Conservation (phyloP, 257 asterid species). For the Coffea canephora region DNA sequence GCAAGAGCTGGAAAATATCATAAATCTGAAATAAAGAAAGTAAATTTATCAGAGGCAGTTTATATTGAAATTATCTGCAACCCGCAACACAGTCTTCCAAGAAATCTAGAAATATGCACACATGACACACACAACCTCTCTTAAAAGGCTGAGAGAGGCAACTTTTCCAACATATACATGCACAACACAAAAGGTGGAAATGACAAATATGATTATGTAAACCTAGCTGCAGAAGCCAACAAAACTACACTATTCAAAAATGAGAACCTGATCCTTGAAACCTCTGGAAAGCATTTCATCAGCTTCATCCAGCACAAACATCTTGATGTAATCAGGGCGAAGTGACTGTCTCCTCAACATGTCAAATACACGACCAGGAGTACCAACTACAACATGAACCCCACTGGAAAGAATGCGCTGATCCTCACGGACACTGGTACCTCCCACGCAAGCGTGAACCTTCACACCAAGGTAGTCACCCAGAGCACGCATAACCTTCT, state of each 20-base stretch:
- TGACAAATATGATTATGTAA: background rate
- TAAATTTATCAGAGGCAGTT: background rate
- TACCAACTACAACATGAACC: constrained; percentile 49
- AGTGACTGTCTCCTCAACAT: constrained; percentile 49
- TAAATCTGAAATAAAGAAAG: constrained; percentile 30
- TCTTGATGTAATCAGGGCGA: constrained; percentile 43
- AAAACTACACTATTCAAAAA: background rate
- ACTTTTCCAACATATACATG: background rate
- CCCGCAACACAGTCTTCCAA: background rate
- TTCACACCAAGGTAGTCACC: constrained; percentile 53
- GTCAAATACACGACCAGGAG: constrained; percentile 52
- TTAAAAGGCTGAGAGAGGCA: background rate
- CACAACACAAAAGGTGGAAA: background rate
- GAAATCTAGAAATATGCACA: too few relatives aligned
- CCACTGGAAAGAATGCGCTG: constrained; percentile 48
- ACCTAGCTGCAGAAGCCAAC: background rate
- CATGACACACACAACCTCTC: background rate
- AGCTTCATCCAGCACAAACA: constrained; percentile 50
- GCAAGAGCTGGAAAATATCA: constrained; percentile 47
- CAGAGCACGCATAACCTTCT: constrained; percentile 52
- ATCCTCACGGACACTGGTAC: constrained; percentile 49
- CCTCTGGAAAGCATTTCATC: constrained; percentile 59
- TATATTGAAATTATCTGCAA: background rate
- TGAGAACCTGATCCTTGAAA: constrained; percentile 42
- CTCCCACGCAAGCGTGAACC: constrained; percentile 58